These are phyloP conservation scores for Erigeron canadensis DNA, from an alignment of 129 eudicot species.

Conservation along the genomic window DNA sequence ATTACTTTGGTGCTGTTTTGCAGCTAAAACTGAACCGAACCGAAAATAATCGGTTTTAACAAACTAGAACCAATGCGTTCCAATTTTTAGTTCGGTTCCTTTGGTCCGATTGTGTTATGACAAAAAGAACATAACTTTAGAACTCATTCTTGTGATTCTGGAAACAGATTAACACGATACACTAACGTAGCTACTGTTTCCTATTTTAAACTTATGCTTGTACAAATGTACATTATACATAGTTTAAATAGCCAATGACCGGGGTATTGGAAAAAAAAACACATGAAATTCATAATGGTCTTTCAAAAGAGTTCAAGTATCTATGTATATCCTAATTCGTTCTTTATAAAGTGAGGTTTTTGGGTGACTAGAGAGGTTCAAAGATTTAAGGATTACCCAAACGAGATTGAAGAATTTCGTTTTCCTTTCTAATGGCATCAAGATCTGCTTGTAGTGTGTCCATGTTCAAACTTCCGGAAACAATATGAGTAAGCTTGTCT, in stretches of 20 bases:
- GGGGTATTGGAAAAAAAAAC: conserved; percentile 1
- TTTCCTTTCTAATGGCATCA: conserved; percentile 67
- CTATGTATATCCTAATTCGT: background rate
- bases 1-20: too few species aligned
- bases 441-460: conserved; percentile 69
- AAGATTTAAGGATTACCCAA: conserved; percentile 22
- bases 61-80: too few species aligned
- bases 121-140: background rate
- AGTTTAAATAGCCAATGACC: conserved; percentile 9
- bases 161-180: background rate
- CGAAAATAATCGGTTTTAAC: too few species aligned
- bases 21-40: too few species aligned
- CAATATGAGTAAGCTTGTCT: conserved; percentile 53
- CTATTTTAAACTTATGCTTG: background rate
- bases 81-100: too few species aligned
- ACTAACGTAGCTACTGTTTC: background rate
- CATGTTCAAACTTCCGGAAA: conserved; percentile 43
- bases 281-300: background rate
- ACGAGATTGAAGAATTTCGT: conserved; percentile 49
- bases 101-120: too few species aligned
- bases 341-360: background rate
- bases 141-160: background rate
- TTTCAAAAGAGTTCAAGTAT: background rate
- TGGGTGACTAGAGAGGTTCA: background rate
- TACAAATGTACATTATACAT: background rate